Conservation (phyloP, 2,329 filamentous ascomycete species). For the Beauveria caledonica region DNA sequence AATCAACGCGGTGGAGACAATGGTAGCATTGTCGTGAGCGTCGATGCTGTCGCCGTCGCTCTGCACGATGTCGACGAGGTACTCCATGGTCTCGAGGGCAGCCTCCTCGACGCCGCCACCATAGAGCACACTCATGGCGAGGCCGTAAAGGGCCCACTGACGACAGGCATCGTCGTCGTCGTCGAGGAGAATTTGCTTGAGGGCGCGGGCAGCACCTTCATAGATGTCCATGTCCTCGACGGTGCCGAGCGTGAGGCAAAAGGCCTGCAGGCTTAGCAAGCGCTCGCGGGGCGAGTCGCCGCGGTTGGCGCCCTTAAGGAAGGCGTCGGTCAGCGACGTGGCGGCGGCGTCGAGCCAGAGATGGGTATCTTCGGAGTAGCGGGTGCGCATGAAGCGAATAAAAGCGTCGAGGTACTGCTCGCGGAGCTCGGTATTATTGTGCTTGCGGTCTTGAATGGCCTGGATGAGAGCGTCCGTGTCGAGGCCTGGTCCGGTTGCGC, state of each 20-base stretch:
- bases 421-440: slow-evolving; percentile 63
- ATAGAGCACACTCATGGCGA: slow-evolving; percentile 66
- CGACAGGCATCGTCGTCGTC: slow-evolving; percentile 57
- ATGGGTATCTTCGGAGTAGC: slow-evolving; percentile 25
- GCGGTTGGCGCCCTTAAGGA: slow-evolving; percentile 62
- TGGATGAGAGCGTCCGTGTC: slow-evolving; percentile 55
- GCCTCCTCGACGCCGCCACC: slow-evolving; percentile 64
- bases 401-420: slow-evolving; percentile 37
- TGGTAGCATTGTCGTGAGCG: slow-evolving; percentile 59
- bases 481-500: slow-evolving; percentile 47
- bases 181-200: slow-evolving; percentile 30
- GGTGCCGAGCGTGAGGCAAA: slow-evolving; percentile 59
- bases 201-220: slow-evolving; percentile 20
- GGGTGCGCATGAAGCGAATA: slow-evolving; percentile 45
- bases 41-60: slow-evolving; percentile 68
- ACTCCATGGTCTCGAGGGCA: slow-evolving; percentile 64
- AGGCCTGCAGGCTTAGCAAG: slow-evolving; percentile 60
- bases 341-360: slow-evolving; percentile 48
- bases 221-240: slow-evolving; percentile 48
- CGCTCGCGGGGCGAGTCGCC: slow-evolving; percentile 63
- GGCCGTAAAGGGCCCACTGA: slow-evolving; percentile 65
- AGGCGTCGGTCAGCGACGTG: slow-evolving; percentile 50
- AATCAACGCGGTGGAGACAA: slow-evolving; percentile 67
- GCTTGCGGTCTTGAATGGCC: slow-evolving; percentile 66
- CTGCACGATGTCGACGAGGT: slow-evolving; percentile 67